Evolutionary conservation across 805 yeast genomes (phyloP), one percentile per base, ranked within the genome.

Genomic region (Kodamaea laetipori): DNA sequence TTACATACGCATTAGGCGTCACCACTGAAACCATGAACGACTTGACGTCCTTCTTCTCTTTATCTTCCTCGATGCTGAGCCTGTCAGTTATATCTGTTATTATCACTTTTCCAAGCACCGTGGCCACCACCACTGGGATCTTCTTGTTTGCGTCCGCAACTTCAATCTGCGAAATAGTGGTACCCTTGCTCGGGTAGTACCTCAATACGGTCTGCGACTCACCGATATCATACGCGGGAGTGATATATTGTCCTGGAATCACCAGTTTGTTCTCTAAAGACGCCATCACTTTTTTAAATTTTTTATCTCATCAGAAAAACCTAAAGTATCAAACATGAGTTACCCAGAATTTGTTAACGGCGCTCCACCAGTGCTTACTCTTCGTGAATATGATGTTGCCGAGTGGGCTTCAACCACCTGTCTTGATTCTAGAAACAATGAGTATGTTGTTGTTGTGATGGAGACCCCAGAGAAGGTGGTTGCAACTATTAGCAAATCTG

Each of bases 171-270:
- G 77, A 68, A 3, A 79, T 50, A 24, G 77, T 74, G 0, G 87
- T 74, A 7, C 96, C 96, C 15, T 68, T 63, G 4, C 96, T 95
- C 1, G 88, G 65, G 4, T 69, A 57, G 53, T 76, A 87, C 45
- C 71, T 73, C 32, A 69, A 61, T 2, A 74, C 57, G 6, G 54
- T 55, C 4, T 53, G 49, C 3, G 54, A 57, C 12, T 49, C 51
- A 10, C 47, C 57, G 12, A 53, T 41, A 38, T 73, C 71, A 53
- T 67, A 73, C 5, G 73, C 66, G 1, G 94, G 90, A 13, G 81
- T 75, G 17, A 89, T 70, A 32, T 83, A 77, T 54, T 89, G 96
- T 0, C 97, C 96, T 1, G 97, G 96, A 16, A 60, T 49, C 19
- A 57, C 64, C 16, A 44, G 25, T 24, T 39, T 51, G 12, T 47